Conservation (phyloP, 2,329 filamentous ascomycete species). For the Monilinia polystroma region DNA sequence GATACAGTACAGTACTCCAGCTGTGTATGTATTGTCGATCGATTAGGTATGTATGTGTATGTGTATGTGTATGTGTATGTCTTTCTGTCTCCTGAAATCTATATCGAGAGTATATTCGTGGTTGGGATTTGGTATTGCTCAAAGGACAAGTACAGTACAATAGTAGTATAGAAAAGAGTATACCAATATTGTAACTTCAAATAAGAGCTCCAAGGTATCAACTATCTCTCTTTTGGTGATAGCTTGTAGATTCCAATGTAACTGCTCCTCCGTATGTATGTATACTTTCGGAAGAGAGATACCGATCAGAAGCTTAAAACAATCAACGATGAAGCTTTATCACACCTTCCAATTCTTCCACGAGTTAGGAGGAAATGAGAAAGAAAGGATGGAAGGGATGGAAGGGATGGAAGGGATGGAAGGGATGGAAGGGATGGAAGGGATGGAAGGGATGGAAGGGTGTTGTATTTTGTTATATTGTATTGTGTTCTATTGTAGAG, state of each 20-base stretch:
- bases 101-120: background rate
- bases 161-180: no score
- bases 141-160: background rate
- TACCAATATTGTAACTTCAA: no score
- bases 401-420: background rate
- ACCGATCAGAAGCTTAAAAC: background rate
- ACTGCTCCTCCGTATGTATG: background rate
- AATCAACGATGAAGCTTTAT: background rate
- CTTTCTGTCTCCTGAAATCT: constrained; percentile 3
- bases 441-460: background rate
- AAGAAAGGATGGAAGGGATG: background rate
- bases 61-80: background rate
- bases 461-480: no score
- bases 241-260: no score
- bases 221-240: no score
- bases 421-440: background rate
- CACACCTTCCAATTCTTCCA: constrained; percentile 17
- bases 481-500: no score
- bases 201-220: no score
- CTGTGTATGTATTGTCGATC: background rate
- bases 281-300: constrained; percentile 2
- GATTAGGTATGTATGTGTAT: background rate
- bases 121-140: background rate
- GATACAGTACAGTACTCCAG: no score
- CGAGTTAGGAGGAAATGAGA: background rate